Evolutionary conservation across 1,284 basidiomycete genomes (phyloP).

Genomic region (Neonothopanus nambi): DNA sequence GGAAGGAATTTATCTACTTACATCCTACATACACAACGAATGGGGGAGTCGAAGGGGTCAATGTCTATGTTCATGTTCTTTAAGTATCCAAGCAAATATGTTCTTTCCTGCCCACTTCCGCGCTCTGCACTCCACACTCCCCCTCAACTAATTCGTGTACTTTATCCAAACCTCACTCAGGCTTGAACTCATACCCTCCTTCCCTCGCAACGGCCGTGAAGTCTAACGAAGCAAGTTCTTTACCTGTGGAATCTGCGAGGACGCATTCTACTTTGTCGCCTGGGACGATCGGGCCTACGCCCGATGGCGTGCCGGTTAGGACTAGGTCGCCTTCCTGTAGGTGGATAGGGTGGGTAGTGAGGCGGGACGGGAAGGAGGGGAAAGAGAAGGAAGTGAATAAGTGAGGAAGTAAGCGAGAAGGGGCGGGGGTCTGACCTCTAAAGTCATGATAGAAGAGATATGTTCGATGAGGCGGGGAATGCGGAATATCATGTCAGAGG

Average conservation of each 20-base stretch:
- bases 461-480: slow-evolving; percentile 92
- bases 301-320: slow-evolving; percentile 88
- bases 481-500: slow-evolving; percentile 90
- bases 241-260: slow-evolving; percentile 61
- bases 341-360: neutral
- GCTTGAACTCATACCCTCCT: slow-evolving; percentile 55
- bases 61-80: too few relatives aligned
- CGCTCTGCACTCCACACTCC: too few relatives aligned
- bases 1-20: too few relatives aligned
- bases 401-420: too few relatives aligned
- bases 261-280: slow-evolving; percentile 83
- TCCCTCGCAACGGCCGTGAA: slow-evolving; percentile 68
- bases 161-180: too few relatives aligned
- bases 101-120: too few relatives aligned
- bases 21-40: too few relatives aligned
- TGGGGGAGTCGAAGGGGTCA: too few relatives aligned
- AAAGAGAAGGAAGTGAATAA: neutral
- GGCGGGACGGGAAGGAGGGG: neutral
- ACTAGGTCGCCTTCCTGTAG: slow-evolving; percentile 84
- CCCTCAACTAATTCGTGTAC: too few relatives aligned
- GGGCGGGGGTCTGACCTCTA: slow-evolving; percentile 69
- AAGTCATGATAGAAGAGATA: slow-evolving; percentile 92
- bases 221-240: slow-evolving; percentile 61
- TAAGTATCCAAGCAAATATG: too few relatives aligned
- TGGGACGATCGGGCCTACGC: slow-evolving; percentile 78